Evolutionary conservation across 179 eudicot genomes (phyloP).

Genomic region (Spinacia oleracea): DNA sequence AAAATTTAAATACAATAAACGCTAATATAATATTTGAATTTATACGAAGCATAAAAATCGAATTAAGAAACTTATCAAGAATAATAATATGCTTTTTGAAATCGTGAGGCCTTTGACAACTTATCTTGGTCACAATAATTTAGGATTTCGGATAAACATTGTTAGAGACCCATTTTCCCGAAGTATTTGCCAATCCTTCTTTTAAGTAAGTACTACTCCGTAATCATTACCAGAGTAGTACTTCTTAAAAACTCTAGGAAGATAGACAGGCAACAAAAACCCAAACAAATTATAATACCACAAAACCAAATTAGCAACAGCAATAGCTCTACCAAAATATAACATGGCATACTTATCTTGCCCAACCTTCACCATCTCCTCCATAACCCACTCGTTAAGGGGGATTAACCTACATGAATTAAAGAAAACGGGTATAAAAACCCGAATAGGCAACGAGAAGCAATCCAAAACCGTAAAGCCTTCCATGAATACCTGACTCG

Average conservation of each 20-base stretch:
- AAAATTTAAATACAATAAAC: too few species aligned
- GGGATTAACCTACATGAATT: slow-evolving; percentile 53
- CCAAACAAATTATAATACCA: slow-evolving; percentile 87
- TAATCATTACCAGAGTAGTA: slow-evolving; percentile 40
- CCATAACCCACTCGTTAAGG: slow-evolving; percentile 57
- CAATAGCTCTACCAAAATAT: slow-evolving; percentile 53
- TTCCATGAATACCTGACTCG: slow-evolving; percentile 79
- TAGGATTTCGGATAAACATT: background rate
- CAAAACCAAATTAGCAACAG: slow-evolving; percentile 52
- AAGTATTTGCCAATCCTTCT: slow-evolving; percentile 23
- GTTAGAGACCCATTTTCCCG: background rate
- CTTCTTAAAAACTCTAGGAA: slow-evolving; percentile 67
- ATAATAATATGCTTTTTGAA: too few species aligned
- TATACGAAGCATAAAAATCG: too few species aligned
- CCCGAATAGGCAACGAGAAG: slow-evolving; percentile 65
- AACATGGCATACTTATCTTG: slow-evolving; percentile 30
- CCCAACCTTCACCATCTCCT: slow-evolving; percentile 44
- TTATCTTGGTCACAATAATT: background rate
- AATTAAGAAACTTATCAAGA: too few species aligned
- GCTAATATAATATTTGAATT: too few species aligned
- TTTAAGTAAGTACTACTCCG: slow-evolving; percentile 10
- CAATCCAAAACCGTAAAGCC: slow-evolving; percentile 51
- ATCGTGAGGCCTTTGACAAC: too few species aligned
- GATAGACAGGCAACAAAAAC: slow-evolving; percentile 75
- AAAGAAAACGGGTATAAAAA: slow-evolving; percentile 63